Conservation (phyloP, 257 asterid genomes). For the Salvia hispanica region DNA sequence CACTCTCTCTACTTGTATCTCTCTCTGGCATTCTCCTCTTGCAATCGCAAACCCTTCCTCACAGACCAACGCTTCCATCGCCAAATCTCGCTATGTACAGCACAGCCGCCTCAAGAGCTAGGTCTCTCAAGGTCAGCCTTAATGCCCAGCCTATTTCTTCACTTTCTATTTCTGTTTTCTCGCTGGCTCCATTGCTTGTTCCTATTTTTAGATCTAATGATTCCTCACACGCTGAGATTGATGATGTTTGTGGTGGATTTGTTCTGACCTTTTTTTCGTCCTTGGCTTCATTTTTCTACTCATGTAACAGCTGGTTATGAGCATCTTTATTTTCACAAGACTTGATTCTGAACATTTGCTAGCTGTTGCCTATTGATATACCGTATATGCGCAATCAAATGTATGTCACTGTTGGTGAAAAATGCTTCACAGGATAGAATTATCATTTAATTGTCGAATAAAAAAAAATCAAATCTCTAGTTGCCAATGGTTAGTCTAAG, state of each 20-base stretch:
- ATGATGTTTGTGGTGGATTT: constrained; percentile 7
- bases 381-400: background rate
- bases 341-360: background rate
- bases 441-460: background rate
- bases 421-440: constrained; percentile 7
- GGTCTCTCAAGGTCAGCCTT: constrained; percentile 38
- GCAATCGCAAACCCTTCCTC: constrained; percentile 26
- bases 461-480: constrained; percentile 14
- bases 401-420: background rate
- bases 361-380: constrained; percentile 12
- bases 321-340: background rate
- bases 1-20: background rate
- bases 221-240: background rate
- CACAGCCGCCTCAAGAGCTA: constrained; percentile 34
- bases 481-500: constrained; percentile 1
- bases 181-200: background rate
- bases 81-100: constrained; percentile 31
- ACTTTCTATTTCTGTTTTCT: background rate
- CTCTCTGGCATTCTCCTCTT: background rate
- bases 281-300: constrained; percentile 10
- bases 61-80: background rate
- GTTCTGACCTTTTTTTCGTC: constrained; percentile 1
- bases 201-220: constrained; percentile 26
- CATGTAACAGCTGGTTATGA: constrained; percentile 6
- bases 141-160: background rate